Evolutionary conservation across 371 early-diverging fungal genomes (phyloP).

Genomic region (Rhizopus arrhizus): DNA sequence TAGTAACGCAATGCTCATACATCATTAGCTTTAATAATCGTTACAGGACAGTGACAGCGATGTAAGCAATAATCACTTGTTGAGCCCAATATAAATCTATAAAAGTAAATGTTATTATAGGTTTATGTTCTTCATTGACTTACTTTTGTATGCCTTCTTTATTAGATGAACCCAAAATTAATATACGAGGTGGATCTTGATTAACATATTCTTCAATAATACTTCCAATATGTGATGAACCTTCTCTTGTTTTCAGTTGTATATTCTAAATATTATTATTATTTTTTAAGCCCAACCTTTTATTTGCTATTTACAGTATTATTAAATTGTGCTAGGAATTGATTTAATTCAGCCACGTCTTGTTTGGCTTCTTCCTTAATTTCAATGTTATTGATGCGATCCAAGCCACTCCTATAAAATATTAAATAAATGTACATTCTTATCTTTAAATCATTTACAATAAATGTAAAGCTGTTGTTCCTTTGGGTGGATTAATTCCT

Average conservation of each 20-base stretch:
- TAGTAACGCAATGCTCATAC: neutral
- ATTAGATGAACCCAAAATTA: constrained; percentile 37
- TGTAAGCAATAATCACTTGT: constrained; percentile 41
- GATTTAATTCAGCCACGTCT: constrained; percentile 5
- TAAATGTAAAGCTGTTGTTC: constrained; percentile 13
- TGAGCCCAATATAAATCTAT: constrained; percentile 36
- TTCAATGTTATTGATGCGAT: constrained; percentile 37
- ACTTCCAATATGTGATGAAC: constrained; percentile 11
- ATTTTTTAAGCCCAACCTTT: neutral
- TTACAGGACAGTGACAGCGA: constrained; percentile 39
- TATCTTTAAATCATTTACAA: constrained; percentile 9
- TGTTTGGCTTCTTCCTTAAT: constrained; percentile 29
- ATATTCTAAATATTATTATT: neutral
- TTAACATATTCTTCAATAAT: constrained; percentile 31
- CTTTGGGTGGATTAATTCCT: constrained; percentile 30
- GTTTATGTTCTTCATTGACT: neutral
- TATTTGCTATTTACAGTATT: constrained; percentile 13
- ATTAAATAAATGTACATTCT: neutral
- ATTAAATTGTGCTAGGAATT: constrained; percentile 12
- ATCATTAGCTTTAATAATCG: constrained; percentile 19
- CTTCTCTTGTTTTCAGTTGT: constrained; percentile 13
- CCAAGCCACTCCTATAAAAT: constrained; percentile 25
- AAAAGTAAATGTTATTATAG: constrained; percentile 1
- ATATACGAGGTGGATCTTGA: constrained; percentile 29
- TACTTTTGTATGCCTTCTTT: constrained; percentile 39